Evolutionary conservation across 2,329 filamentous ascomycete genomes (phyloP).

Genomic region (Pezicula carpinea): DNA sequence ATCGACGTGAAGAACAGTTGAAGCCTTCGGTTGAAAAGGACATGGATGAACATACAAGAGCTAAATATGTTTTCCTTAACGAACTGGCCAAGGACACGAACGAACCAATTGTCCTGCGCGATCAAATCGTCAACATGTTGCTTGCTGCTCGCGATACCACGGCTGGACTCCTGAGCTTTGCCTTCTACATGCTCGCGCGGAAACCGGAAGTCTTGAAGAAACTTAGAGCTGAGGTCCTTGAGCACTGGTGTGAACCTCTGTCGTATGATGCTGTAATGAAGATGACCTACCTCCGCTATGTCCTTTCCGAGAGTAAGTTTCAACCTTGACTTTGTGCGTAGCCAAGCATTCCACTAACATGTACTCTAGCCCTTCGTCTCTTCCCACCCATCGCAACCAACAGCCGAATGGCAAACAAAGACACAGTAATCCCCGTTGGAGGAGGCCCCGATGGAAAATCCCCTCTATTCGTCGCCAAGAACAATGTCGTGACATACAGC

Average conservation of each 20-base stretch:
- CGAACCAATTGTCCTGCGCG: constrained; percentile 34
- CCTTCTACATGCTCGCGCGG: constrained; percentile 25
- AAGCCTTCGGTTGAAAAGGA: no score
- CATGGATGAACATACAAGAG: no score
- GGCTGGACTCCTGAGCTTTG: constrained; percentile 31
- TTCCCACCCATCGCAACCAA: constrained; percentile 35
- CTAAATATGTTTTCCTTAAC: constrained; percentile 39
- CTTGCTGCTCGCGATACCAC: constrained; percentile 39
- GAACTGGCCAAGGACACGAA: constrained; percentile 41
- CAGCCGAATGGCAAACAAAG: constrained; percentile 16
- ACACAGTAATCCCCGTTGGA: constrained; percentile 22
- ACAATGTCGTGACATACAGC: constrained; percentile 11
- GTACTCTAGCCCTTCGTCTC: constrained; percentile 25
- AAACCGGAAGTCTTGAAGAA: constrained; percentile 28
- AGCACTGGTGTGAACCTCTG: constrained; percentile 32
- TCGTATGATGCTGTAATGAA: constrained; percentile 45
- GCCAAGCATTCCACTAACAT: neutral
- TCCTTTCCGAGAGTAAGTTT: constrained; percentile 50
- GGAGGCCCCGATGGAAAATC: constrained; percentile 24
- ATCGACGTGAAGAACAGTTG: no score
- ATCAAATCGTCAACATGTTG: constrained; percentile 32
- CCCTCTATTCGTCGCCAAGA: constrained; percentile 20
- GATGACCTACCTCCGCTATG: constrained; percentile 50
- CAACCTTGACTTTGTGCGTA: neutral
- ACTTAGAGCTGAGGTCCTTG: constrained; percentile 27